Evolutionary conservation across 805 yeast genomes (phyloP), one percentile per base, ranked within the genome.

Genomic region (Saturnispora gosingensis): DNA sequence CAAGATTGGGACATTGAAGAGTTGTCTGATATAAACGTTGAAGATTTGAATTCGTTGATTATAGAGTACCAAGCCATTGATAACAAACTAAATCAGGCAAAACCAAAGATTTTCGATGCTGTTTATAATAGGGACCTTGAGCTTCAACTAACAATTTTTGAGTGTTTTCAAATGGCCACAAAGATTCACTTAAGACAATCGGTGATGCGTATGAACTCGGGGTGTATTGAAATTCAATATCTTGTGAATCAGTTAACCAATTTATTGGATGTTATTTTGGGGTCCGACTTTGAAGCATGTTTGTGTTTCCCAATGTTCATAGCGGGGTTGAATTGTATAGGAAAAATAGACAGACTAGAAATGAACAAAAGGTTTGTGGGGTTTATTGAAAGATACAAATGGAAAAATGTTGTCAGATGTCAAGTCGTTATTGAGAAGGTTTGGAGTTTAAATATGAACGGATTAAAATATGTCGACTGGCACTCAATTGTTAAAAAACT

Each of bases 291-390:
- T 43, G 89, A 85, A 59, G 82, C 87, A 3, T 79, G 84, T 1
- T 64, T 85, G 15, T 82, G 85, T 39, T 86, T 87, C 65, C 95
- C 95, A 0, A 65, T 85, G 55, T 87, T 87, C 61, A 78, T 87
- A 20, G 84, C 88, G 1, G 95, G 91, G 1, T 76, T 86, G 60
- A 82, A 81, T 61, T 76, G 85, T 56, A 74, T 78, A 5, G 72
- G 76, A 0, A 62, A 61, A n/a, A 67, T 58, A n/a, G 83, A 79
- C 56, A 72, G 87, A 20, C 62, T 63, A n/a, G 61, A 66, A 44
- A 80, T 85, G 75, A 65, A 70, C 36, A 60, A 58, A 15, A 69
- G 84, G 53, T 76, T 84, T 54, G 77, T 77, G 20, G 76, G 71
- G 32, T 76, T 81, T 59, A 77, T 82, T 53, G 68, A 74, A 30